Evolutionary conservation across 176 grass and related monocot genomes (phyloP).

Genomic region (Miscanthus lutarioriparius): DNA sequence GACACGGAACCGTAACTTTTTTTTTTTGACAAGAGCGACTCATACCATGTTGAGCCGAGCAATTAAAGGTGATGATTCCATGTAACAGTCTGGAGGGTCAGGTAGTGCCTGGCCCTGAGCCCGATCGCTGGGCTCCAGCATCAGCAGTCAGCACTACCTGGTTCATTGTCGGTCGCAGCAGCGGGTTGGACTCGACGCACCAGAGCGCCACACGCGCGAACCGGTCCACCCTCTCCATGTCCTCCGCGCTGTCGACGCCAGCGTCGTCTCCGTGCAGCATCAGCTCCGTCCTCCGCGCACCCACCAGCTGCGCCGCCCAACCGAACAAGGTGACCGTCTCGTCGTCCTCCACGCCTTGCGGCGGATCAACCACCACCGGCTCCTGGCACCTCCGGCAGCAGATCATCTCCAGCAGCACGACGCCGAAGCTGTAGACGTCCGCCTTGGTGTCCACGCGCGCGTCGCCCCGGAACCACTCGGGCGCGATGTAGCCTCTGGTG

Average conservation of each 20-base stretch:
- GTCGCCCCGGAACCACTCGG: constrained; percentile 25
- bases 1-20: no score
- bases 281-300: background rate
- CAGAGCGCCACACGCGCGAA: constrained; percentile 5
- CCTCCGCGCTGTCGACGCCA: background rate
- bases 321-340: constrained; percentile 31
- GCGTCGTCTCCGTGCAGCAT: background rate
- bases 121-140: background rate
- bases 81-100: background rate
- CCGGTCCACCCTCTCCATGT: constrained; percentile 9
- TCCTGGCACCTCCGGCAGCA: constrained; percentile 22
- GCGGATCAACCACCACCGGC: background rate
- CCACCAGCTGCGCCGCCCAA: constrained; percentile 25
- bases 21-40: no score
- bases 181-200: constrained; percentile 19
- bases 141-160: constrained; percentile 5
- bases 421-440: constrained; percentile 63
- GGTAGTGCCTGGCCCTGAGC: background rate
- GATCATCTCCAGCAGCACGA: constrained; percentile 51
- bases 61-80: constrained; percentile 5
- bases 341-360: background rate
- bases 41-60: background rate
- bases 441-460: constrained; percentile 19
- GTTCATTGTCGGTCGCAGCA: constrained; percentile 10
- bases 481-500: constrained; percentile 26